Base-by-base conservation (phyloP, 148 eudicot species). In the Fagopyrum homotropicum region DNA sequence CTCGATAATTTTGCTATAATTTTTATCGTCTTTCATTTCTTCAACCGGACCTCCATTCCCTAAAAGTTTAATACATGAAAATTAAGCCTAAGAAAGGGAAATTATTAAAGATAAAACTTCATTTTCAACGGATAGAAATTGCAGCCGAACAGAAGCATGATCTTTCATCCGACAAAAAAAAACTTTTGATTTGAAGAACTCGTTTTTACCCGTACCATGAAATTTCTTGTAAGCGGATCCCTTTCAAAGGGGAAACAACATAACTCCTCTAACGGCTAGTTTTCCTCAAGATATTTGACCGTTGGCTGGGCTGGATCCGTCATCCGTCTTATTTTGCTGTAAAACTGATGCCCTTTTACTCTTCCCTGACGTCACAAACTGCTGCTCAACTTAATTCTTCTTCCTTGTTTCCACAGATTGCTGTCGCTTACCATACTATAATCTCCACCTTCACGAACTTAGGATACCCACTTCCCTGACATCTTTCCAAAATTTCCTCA, bases 191-290 rank as follows among this genome's bases (percentile, higher is more conserved):
- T 22, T 22, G 26, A 22, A 22, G 40, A 35, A 35, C 40, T 35
- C 40, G 40, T 35, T 35, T 35, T 35, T 35, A 35, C 40, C 40
- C 40, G 40, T 35, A 35, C 40, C 3, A 2, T 35, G 3, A 35
- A 35, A 35, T 35, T 35, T 35, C 2, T 35, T 35, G 40, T 35
- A 35, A 35, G 40, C 40, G 59, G n/a, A 50, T 54, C 59, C 19
- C 30, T 59, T 7, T 59, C 9, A 59, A 59, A 59, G 52, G 12
- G 52, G 61, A 56, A 59, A 59, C 19, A 17, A 59, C 4, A 22
- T 19, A 59, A 2, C 12, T 35, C 45, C 71, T 40, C 71, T 40
- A 66, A 66, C 71, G 71, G 71, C 71, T 66, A 66, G 71, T 66
- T 66, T 40, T 40, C 19, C 46, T 6, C 17, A 46, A 40, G 17